A percentile compares a stretch with the other conserved stretches of the same genome.
phyloP scores from a whole-genome alignment of 2,329 filamentous ascomycete genomes.

The Sporothrix euskadiensis region DNA sequence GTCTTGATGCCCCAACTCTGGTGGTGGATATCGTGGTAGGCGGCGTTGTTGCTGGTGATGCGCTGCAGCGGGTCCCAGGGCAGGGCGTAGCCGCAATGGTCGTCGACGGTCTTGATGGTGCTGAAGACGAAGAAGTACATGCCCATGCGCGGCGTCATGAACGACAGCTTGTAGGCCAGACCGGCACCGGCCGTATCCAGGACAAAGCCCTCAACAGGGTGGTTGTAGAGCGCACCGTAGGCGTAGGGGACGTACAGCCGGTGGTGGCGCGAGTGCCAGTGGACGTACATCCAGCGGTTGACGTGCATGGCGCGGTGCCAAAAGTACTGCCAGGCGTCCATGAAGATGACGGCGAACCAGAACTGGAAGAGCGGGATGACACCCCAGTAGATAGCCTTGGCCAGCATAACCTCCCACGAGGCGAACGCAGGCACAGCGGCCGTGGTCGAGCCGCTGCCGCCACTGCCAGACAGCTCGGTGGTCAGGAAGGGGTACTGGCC shows the following conservation, averaged over 20 bases:
- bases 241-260: slow-evolving; percentile 97
- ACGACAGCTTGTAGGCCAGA: slow-evolving; percentile 75
- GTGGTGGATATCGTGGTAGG: slow-evolving; percentile 97
- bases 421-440: slow-evolving; percentile 72
- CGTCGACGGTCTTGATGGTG: slow-evolving; percentile 94
- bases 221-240: slow-evolving; percentile 95
- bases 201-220: slow-evolving; percentile 89
- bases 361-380: slow-evolving; percentile 78
- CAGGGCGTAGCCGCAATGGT: slow-evolving; percentile 95
- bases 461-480: slow-evolving; percentile 40
- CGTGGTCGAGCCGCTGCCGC: slow-evolving; percentile 42
- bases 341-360: slow-evolving; percentile 67
- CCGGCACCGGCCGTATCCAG: slow-evolving; percentile 88
- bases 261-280: slow-evolving; percentile 93
- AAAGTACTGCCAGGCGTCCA: slow-evolving; percentile 99
- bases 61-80: slow-evolving; percentile 93
- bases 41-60: slow-evolving; percentile 90
- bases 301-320: slow-evolving; percentile 94
- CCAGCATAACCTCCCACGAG: slow-evolving; percentile 74
- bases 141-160: slow-evolving; percentile 81
- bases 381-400: slow-evolving; percentile 77
- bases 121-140: slow-evolving; percentile 88
- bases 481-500: slow-evolving; percentile 75
- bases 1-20: slow-evolving; percentile 99
- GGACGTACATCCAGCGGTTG: slow-evolving; percentile 94